Evolutionary conservation across 1,284 basidiomycete genomes (phyloP), one percentile per base, ranked within the genome.

Genomic region (Papiliotrema nemorosa): DNA sequence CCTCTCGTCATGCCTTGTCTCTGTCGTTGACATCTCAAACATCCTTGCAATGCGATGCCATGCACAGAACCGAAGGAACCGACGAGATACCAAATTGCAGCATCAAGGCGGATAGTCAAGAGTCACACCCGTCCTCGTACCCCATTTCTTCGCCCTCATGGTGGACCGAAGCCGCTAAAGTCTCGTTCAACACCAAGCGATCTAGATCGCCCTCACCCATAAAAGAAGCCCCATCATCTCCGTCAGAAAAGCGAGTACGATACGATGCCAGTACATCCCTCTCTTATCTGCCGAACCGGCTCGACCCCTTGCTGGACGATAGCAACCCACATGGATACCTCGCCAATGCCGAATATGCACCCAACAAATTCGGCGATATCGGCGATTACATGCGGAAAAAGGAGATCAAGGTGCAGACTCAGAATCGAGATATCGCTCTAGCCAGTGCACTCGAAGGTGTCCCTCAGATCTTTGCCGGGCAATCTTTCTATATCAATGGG

Each of bases 401-500:
- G 74, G 83, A 93, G 2, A 84, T 86, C 42, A 97, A 97, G 69
- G 70, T 94, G 39, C 88, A 92, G 66, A 83, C 90, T 12, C 89
- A 93, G 74, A 91, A 92, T 58, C 70, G 78, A 3, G 79, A 81
- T 53, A 77, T 90, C 40, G 79, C 78, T 25, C 48, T 59, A 6
- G 52, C 58, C 0, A 59, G 60, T 6, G 62, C 49, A 13, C 53
- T 44, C 2, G 38, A 52, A 10, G 62, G 44, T 16, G 72, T 73
- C 41, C 78, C 78, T n/a, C 74, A 76, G 50, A 81, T 93, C 34
- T 90, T 94, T 59, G 75, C 78, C 27, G 86, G 84, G 1, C 55
- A 92, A 21, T 78, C 85, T 0, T 84, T 94, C 52, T 89, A 93
- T 72, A 91, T 93, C 68, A 97, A 96, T 66, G 93, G 93, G 0